These are phyloP conservation scores for Fusarium caatingaense DNA, from an alignment of 2,329 filamentous ascomycete genomes.

Conservation along the genomic window DNA sequence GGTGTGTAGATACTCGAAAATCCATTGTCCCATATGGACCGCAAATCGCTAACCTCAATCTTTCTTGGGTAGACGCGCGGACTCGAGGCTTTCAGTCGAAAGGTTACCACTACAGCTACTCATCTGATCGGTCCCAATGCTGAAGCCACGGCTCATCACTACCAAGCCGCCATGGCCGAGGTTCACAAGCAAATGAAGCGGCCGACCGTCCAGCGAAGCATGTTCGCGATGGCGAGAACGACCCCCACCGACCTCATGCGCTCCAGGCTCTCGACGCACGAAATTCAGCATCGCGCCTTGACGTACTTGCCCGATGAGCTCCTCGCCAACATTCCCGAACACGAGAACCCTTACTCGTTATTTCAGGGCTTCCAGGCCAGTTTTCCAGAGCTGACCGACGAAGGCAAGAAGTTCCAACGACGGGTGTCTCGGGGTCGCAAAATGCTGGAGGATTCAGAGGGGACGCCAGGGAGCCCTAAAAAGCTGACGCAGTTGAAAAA, in stretches of 20 bases:
- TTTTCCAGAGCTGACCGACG: slow-evolving; percentile 77
- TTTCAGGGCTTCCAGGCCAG: slow-evolving; percentile 97
- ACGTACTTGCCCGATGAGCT: slow-evolving; percentile 91
- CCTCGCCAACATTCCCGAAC: slow-evolving; percentile 87
- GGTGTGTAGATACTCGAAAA: slow-evolving; percentile 47
- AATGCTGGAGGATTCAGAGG: slow-evolving; percentile 73
- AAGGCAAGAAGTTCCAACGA: slow-evolving; percentile 76
- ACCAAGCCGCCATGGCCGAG: slow-evolving; percentile 87
- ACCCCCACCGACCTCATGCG: slow-evolving; percentile 95
- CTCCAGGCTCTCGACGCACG: slow-evolving; percentile 86
- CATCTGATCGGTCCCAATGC: slow-evolving; percentile 81
- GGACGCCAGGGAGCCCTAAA: slow-evolving; percentile 68
- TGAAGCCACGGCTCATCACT: slow-evolving; percentile 70
- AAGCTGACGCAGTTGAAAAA: slow-evolving; percentile 79
- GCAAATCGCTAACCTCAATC: slow-evolving; percentile 36
- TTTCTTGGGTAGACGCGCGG: slow-evolving; percentile 75
- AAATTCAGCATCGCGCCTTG: slow-evolving; percentile 94
- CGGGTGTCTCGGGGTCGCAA: slow-evolving; percentile 81
- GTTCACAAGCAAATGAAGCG: slow-evolving; percentile 89
- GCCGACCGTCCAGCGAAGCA: slow-evolving; percentile 84
- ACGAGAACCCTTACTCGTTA: slow-evolving; percentile 86
- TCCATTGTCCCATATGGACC: slow-evolving; percentile 31
- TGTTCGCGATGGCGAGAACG: slow-evolving; percentile 91
- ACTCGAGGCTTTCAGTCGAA: slow-evolving; percentile 91
- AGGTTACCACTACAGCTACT: slow-evolving; percentile 92